These are phyloP conservation scores for Symmetrospora coprosmae DNA, from an alignment of 768 basidiomycete species.

Conservation along the genomic window DNA sequence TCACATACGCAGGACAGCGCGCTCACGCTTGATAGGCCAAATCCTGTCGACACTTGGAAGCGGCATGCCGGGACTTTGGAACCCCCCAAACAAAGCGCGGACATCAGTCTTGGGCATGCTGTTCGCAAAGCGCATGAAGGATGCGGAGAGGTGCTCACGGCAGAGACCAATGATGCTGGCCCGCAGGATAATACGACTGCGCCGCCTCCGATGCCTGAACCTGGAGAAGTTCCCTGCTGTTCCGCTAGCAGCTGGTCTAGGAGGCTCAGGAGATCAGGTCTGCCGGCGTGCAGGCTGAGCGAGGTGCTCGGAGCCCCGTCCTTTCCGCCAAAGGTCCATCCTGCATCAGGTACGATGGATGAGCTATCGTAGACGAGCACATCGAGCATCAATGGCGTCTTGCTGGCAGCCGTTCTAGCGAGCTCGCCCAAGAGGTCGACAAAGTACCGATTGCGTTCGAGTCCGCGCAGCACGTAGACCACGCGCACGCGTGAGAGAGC, in stretches of 20 bases:
- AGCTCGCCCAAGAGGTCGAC: neutral
- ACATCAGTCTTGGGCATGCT: neutral
- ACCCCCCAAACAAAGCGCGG: neutral
- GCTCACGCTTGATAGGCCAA: slow-evolving; percentile 11
- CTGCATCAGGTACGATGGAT: no score
- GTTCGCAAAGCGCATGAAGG: no score
- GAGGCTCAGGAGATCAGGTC: no score
- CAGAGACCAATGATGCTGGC: neutral
- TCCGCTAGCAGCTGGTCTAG: no score
- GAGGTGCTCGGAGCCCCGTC: neutral
- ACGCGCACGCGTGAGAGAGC: neutral
- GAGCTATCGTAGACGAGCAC: no score
- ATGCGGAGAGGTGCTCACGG: no score
- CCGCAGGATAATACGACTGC: neutral
- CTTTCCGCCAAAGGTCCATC: no score
- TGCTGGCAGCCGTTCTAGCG: neutral
- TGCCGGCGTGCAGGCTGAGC: neutral
- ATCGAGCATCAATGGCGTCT: neutral
- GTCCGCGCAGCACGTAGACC: neutral
- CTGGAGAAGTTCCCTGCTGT: no score
- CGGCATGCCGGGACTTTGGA: slow-evolving; percentile 2
- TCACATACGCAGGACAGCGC: neutral
- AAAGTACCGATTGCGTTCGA: neutral
- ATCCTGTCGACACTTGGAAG: neutral
- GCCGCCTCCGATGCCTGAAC: neutral